Conservation (phyloP, 306 rosid species). For the Trichosanthes truncata region DNA sequence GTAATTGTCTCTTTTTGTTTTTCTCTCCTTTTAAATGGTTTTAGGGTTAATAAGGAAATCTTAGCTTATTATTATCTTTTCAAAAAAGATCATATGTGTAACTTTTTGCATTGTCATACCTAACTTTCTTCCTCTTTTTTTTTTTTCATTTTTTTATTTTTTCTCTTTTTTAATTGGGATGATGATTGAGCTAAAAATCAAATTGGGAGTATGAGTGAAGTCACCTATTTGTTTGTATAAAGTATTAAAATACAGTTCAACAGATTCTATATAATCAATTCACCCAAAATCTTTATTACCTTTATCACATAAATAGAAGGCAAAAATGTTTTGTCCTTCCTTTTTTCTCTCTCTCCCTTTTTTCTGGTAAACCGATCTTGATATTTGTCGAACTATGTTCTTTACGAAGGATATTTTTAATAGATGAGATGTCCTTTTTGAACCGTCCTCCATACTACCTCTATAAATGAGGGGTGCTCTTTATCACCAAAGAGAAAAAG, state of each 20-base stretch:
- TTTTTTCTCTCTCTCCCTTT: not conserved
- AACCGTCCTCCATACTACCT: not conserved
- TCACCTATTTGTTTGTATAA: not conserved
- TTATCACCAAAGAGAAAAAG: not conserved
- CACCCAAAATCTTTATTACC: not conserved
- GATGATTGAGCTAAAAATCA: not conserved
- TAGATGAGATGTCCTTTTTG: not conserved
- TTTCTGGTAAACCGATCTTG: not conserved
- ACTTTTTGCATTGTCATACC: conserved; percentile 2
- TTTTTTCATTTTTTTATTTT: not conserved
- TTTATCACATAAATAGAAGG: not conserved
- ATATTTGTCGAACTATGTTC: not conserved
- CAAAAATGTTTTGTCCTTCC: not conserved
- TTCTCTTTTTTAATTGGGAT: not conserved
- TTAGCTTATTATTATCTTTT: not conserved
- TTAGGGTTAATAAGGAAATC: not conserved
- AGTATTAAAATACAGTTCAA: not conserved
- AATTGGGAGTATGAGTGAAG: not conserved
- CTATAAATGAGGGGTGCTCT: not conserved
- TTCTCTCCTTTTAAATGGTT: not conserved
- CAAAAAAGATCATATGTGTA: not conserved
- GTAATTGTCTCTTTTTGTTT: not conserved
- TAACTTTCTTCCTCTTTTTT: not conserved
- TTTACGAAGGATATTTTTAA: not conserved
- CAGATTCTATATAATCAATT: not conserved